Percentiles rank a stretch among this genome's conserved stretches.
These are phyloP conservation scores for Fonsecaea multimorphosa DNA, from an alignment of 2,329 filamentous ascomycete genomes.

Conservation along the genomic window DNA sequence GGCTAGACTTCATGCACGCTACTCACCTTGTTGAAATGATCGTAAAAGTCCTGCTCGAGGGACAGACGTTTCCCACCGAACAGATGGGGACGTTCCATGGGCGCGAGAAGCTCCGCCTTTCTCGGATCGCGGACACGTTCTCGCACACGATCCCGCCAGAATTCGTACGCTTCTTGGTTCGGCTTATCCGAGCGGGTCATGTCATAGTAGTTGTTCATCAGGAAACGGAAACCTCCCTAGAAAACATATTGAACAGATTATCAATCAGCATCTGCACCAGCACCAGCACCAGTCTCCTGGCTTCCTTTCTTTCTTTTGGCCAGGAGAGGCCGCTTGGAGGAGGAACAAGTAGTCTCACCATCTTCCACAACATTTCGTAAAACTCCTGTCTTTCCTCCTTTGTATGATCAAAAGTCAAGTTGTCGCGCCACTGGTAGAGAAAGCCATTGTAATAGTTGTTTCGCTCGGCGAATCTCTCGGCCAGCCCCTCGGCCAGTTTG, in stretches of 20 bases:
- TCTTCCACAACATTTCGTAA: conserved; percentile 57
- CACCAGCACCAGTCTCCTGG: too few relatives aligned
- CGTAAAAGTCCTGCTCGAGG: conserved; percentile 59
- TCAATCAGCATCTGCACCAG: neutral
- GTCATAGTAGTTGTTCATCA: conserved; percentile 61
- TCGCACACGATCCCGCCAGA: conserved; percentile 61
- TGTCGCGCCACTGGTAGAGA: conserved; percentile 61
- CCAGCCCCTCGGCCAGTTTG: conserved; percentile 18
- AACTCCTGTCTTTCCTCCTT: conserved; percentile 47
- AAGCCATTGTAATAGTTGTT: conserved; percentile 65
- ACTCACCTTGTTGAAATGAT: conserved; percentile 50
- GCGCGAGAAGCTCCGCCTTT: conserved; percentile 61
- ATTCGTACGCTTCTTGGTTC: conserved; percentile 61
- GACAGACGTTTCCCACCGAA: conserved; percentile 61
- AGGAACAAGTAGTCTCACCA: conserved; percentile 21
- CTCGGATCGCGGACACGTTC: conserved; percentile 57
- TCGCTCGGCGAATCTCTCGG: conserved; percentile 40
- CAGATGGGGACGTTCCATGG: conserved; percentile 57
- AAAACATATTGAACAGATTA: neutral
- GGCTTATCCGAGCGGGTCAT: conserved; percentile 53
- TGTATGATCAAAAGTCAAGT: conserved; percentile 41
- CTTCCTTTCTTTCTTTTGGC: neutral
- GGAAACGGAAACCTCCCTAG: conserved; percentile 61
- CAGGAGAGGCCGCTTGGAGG: neutral
- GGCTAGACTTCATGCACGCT: neutral